phyloP scores from a whole-genome alignment of 108 stramenopile genomes.

The Bacterosira constricta region DNA sequence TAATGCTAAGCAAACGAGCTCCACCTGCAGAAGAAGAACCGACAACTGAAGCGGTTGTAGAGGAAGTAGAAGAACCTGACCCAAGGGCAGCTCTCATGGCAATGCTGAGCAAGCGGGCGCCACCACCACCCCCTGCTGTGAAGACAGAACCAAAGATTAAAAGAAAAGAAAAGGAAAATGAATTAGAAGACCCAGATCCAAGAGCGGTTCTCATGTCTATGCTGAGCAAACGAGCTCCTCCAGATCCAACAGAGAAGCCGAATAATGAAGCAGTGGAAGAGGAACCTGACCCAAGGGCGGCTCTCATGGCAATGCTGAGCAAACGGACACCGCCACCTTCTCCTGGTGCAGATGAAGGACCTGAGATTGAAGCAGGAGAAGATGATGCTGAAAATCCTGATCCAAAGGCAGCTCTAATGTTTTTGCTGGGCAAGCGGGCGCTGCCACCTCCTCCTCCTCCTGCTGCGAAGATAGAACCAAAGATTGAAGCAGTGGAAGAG shows the following conservation, averaged over 20 bases:
- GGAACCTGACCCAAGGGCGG: background rate
- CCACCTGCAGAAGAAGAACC: background rate
- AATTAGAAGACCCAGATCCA: background rate
- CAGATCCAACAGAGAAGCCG: no score
- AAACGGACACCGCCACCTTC: background rate
- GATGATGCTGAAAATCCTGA: background rate
- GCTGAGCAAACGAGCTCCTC: conserved; percentile 3
- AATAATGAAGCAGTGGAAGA: no score
- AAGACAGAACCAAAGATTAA: background rate
- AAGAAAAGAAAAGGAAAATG: background rate
- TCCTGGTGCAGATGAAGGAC: background rate
- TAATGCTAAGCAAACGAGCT: background rate
- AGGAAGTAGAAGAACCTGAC: background rate
- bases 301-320: background rate
- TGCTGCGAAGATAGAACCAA: no score
- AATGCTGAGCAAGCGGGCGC: background rate
- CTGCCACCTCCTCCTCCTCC: background rate
- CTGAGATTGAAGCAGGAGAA: background rate
- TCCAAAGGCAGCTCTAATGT: background rate
- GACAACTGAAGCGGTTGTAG: background rate
- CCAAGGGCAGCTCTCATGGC: background rate
- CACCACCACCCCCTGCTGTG: background rate
- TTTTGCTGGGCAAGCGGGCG: background rate
- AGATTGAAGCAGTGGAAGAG: no score
- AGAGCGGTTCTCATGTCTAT: background rate